Base-by-base conservation (phyloP, 2,329 filamentous ascomycete genomes). In the Epicoccum sorghinum region DNA sequence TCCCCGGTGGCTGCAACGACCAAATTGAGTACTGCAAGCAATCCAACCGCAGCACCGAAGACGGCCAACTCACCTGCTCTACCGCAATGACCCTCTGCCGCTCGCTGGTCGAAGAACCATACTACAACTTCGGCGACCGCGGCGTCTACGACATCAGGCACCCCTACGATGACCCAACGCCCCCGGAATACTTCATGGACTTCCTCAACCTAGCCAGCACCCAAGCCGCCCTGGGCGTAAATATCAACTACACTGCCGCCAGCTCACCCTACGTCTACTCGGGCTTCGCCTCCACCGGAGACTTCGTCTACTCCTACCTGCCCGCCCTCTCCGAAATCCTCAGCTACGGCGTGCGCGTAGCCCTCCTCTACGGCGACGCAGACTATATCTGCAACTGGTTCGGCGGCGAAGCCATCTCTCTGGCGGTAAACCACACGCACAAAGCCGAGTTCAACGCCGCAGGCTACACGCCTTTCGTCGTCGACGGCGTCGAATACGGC, bases 341-440 rank as follows among this genome's bases (percentile, higher is more conserved):
- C 6, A 80, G 81, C 43, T 77, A 76, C 13, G 83, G 82, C 7
- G 77, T 86, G 47, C 83, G 83, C 56, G 83, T 86, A 3, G 66
- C 71, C 1, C 69, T 86, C 25, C 75, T 84, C 35, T 85, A 86
- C 61, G 84, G 84, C 2, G 84, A 86, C 63, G 77, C 81, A 2
- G 84, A 86, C 64, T 86, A 72, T 54, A 80, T 80, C 65, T 82
- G 81, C 73, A 85, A 85, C 66, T 85, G 88, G 85, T 78, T 88
- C 62, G 91, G 91, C 18, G 90, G 89, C 27, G 83, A 95, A 74
- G 87, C 88, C 4, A 80, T 90, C 32, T 89, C 87, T 2, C 79
- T 75, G 3, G 80, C 81, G 7, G 73, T 90, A 0, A 67, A 72
- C 33, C 87, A 87, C 63, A 73, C 78, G 0, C 68, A 76, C 7